A percentile compares a stretch with the other conserved stretches of the same genome.
Evolutionary conservation across 2,329 filamentous ascomycete genomes (phyloP).

Genomic region (Ambrosiella xylebori): DNA sequence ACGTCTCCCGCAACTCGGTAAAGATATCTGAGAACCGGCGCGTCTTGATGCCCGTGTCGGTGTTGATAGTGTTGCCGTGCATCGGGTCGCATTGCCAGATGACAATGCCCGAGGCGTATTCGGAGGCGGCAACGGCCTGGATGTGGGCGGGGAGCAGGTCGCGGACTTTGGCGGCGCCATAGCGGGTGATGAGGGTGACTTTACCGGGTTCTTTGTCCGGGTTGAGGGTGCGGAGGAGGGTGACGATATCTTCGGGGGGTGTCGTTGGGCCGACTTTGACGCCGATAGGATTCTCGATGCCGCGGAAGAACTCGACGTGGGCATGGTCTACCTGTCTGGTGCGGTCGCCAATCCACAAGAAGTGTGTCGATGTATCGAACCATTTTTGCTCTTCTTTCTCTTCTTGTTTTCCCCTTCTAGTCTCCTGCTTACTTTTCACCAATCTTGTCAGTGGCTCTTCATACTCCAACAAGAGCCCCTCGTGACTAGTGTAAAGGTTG

Average conservation of each 20-base stretch:
- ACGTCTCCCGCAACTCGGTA: slow-evolving; percentile 64
- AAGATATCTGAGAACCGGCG: slow-evolving; percentile 82
- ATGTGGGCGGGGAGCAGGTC: slow-evolving; percentile 71
- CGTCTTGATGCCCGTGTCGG: slow-evolving; percentile 71
- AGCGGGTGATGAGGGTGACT: slow-evolving; percentile 89
- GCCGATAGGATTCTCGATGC: slow-evolving; percentile 87
- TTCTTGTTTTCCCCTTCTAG: too few relatives aligned
- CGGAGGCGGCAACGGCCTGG: slow-evolving; percentile 67
- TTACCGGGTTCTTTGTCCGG: slow-evolving; percentile 70
- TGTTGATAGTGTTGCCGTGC: slow-evolving; percentile 68
- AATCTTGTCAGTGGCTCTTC: slow-evolving; percentile 70
- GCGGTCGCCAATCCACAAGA: slow-evolving; percentile 95
- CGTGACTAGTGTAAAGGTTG: slow-evolving; percentile 89
- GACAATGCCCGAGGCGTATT: slow-evolving; percentile 49
- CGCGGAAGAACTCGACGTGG: slow-evolving; percentile 94
- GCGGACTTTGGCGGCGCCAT: slow-evolving; percentile 64
- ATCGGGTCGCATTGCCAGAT: slow-evolving; percentile 95
- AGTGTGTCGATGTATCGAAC: slow-evolving; percentile 91
- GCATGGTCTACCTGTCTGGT: slow-evolving; percentile 85
- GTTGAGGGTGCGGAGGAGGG: slow-evolving; percentile 72
- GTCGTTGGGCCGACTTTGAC: slow-evolving; percentile 92
- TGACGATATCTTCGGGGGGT: slow-evolving; percentile 54
- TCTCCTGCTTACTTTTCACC: background rate
- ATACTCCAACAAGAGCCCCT: slow-evolving; percentile 86
- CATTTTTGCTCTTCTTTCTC: slow-evolving; percentile 18